Evolutionary conservation across 176 grass and related monocot species (phyloP), one percentile per base, ranked within the genome.

Genomic region (Rhynchospora breviuscula): DNA sequence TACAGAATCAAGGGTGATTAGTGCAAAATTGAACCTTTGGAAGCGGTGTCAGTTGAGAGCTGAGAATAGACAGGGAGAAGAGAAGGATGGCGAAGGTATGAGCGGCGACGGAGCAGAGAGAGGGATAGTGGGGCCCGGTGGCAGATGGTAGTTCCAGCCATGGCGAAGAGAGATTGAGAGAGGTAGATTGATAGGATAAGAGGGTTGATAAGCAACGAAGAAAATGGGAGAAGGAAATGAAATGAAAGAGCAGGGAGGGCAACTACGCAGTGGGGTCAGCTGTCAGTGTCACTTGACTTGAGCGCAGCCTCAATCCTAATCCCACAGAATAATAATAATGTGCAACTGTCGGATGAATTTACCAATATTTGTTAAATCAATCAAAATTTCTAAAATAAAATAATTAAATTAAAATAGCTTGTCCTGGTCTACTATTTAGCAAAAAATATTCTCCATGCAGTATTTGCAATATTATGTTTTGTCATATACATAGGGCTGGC

Each of bases 11-110:
- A 7, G 64, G 64, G 69, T 22, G 23, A 48, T 18, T 49, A 51
- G 2, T 14, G 70, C 5, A 46, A 53, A 75, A 75, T 75, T 15
- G 14, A 79, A 90, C 84, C 88, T 59, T 67, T 80, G 53, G 53
- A 13, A 54, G 73, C 21, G 7, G 72, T 23, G 49, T 71, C 71
- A 61, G 51, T 69, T 1, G 88, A 57, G 71, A 69, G 71, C 61
- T 70, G 69, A 21, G 84, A 77, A 64, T 68, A 86, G n/a, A 68
- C 79, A 14, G 54, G 8, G 44, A 60, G 60, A 13, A 43, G 51
- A 62, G 22, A 57, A 18, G 18, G 31, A 35, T 49, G 63, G 58
- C 10, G 81, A 62, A 75, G 12, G 0, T 21, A 79, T 4, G 85
- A 19, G 21, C 57, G 19, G 21, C 82, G 69, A 6, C 15, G 26